A percentile compares a stretch with the other conserved stretches of the same genome.
phyloP scores from a whole-genome alignment of 2,329 filamentous ascomycete genomes.

The Fusarium acutatum region DNA sequence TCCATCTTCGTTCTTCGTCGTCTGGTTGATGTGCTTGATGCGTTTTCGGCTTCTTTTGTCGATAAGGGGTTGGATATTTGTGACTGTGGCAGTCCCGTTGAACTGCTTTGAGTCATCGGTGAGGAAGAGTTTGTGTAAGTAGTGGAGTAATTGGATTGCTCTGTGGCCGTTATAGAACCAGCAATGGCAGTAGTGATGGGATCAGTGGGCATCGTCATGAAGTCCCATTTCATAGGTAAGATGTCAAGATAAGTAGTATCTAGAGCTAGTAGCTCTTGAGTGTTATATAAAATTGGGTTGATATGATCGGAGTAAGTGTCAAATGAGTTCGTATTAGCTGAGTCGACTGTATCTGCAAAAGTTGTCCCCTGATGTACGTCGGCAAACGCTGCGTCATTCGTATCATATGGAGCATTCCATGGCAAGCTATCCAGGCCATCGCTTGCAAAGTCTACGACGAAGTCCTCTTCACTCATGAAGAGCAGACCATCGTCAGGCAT shows the following conservation, averaged over 20 bases:
- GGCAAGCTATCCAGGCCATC: neutral
- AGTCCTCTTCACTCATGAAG: neutral
- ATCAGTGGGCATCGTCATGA: neutral
- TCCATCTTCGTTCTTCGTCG: neutral
- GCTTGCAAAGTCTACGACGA: neutral
- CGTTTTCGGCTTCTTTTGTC: neutral
- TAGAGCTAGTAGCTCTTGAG: neutral
- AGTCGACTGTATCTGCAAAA: neutral
- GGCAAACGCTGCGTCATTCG: constrained; percentile 22
- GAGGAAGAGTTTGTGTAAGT: neutral
- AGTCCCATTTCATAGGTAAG: neutral
- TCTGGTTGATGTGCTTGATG: neutral
- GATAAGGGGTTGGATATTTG: neutral
- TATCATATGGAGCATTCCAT: neutral
- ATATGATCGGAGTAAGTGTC: neutral
- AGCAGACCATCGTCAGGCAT: neutral
- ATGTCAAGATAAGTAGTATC: neutral
- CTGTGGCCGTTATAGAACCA: neutral
- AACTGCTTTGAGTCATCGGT: neutral
- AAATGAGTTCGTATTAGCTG: neutral
- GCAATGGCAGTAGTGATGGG: neutral
- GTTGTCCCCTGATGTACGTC: neutral
- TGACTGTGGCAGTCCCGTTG: neutral
- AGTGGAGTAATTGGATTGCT: neutral
- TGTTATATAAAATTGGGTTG: neutral